Evolutionary conservation across 345 rosid genomes (phyloP).

Genomic region (Cardamine occulta): DNA sequence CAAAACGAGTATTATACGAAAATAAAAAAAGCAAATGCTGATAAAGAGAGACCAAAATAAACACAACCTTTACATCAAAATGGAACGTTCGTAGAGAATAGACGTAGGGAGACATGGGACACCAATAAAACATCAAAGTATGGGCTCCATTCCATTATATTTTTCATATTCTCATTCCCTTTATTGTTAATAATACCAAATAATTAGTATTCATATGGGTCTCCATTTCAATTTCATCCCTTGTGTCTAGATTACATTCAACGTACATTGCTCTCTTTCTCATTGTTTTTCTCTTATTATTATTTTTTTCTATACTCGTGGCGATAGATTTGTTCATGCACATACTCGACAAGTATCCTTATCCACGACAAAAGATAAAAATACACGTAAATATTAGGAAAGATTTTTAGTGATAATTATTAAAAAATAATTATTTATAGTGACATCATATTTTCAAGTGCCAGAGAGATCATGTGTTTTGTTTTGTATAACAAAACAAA

Average conservation of each 20-base stretch:
- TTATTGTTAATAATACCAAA: conserved; percentile 2
- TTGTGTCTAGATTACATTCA: conserved; percentile 37
- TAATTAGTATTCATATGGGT: conserved; percentile 28
- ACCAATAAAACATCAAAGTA: conserved; percentile 38
- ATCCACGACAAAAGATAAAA: conserved; percentile 8
- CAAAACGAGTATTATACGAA: conserved; percentile 2
- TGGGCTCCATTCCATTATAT: conserved; percentile 35
- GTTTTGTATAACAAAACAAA: neutral
- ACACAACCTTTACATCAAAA: conserved; percentile 33
- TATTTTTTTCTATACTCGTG: neutral
- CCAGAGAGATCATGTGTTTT: neutral
- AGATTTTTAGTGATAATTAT: neutral
- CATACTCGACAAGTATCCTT: conserved; percentile 16
- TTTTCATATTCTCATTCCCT: conserved; percentile 7
- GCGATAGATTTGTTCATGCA: conserved; percentile 24
- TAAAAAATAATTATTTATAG: neutral
- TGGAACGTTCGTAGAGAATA: conserved; percentile 36
- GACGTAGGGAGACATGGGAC: conserved; percentile 32
- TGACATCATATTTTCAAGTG: neutral
- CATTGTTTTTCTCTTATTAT: neutral
- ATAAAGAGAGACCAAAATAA: conserved; percentile 8
- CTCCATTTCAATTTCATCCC: conserved; percentile 36
- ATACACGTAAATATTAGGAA: neutral
- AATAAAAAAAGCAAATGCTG: neutral
- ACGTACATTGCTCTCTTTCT: conserved; percentile 30